Evolutionary conservation across 2,329 filamentous ascomycete species (phyloP), one percentile per base, ranked within the genome.

Genomic region (Colletotrichum horii): DNA sequence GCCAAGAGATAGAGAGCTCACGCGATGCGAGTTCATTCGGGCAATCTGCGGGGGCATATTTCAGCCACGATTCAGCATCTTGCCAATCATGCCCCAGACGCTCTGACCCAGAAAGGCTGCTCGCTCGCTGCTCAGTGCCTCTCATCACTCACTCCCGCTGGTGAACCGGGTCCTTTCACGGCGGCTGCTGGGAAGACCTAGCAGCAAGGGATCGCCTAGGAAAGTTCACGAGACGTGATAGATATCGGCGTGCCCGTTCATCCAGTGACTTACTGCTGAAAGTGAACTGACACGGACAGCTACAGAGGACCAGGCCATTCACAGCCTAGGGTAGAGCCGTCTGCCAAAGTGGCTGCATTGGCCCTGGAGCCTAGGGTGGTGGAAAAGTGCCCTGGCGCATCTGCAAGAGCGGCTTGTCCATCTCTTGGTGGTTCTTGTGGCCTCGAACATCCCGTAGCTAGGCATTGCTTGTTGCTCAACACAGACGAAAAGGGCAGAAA

Each of bases 11-110:
- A 73, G 70, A 68, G 34, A 7, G 55, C 68, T 72, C 73, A 66
- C 69, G 69, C 61, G 69, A 65, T 58, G 72, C 28, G 55, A 43
- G 30, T 58, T 64, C 34, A 55, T 43, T 73, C 64, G 73, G 73
- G 70, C 73, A 73, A 65, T 73, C 64, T 75, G 72, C 68, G 72
- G 72, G 72, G 72, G 11, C 68, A 32, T n/a, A 43, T n/a, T 71
- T 66, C 58, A 73, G 56, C 69, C 70, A 73, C 70, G 62, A 69
- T 73, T 73, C 70, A 73, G 58, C 38, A n/a, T 32, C 26, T 26
- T 58, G 70, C 73, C 64, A 73, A 75, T 75, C 58, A 75, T 43
- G 36, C 43, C 22, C 55, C n/a, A 30, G 26, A 22, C 55, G 65
- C 55, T 55, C 26, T 38, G 28, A 30, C 65, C 24, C 30, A 43